A percentile compares a stretch with the other conserved stretches of the same genome.
phyloP scores from a whole-genome alignment of 2,329 filamentous ascomycete genomes.

The Phaeosphaeria sp. region DNA sequence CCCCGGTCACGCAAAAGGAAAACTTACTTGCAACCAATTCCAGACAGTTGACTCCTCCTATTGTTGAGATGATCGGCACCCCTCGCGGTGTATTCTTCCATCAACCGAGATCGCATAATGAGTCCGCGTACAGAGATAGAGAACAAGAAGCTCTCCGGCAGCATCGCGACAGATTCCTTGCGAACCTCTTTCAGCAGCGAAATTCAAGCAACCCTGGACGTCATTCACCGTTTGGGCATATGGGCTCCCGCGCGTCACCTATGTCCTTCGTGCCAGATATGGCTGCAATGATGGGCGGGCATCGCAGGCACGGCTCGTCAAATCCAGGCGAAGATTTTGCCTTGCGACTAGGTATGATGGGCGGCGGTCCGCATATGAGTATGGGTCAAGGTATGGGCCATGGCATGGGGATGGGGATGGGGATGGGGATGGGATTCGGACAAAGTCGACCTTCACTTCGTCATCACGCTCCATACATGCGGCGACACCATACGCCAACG shows the following conservation, averaged over 20 bases:
- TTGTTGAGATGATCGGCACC: background rate
- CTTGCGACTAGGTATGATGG: background rate
- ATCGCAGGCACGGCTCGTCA: constrained; percentile 2
- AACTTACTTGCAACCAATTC: no score
- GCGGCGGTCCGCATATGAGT: background rate
- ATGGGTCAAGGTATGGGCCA: background rate
- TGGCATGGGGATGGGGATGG: background rate
- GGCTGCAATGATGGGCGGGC: constrained; percentile 7
- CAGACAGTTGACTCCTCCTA: no score
- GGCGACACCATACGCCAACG: constrained; percentile 4
- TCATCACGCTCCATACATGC: background rate
- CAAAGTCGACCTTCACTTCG: background rate
- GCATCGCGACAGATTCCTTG: background rate
- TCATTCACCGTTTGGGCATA: constrained; percentile 1
- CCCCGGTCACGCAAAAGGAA: no score
- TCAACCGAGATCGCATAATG: background rate
- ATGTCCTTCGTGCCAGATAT: background rate
- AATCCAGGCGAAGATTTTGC: no score
- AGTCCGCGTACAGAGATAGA: background rate
- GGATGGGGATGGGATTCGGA: background rate
- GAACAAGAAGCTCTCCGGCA: background rate
- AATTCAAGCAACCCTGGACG: background rate
- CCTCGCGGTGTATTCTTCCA: background rate
- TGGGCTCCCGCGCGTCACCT: background rate
- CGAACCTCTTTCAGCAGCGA: background rate